Base-by-base conservation (phyloP, 2,329 filamentous ascomycete genomes). In the Hypoxylon sp. region DNA sequence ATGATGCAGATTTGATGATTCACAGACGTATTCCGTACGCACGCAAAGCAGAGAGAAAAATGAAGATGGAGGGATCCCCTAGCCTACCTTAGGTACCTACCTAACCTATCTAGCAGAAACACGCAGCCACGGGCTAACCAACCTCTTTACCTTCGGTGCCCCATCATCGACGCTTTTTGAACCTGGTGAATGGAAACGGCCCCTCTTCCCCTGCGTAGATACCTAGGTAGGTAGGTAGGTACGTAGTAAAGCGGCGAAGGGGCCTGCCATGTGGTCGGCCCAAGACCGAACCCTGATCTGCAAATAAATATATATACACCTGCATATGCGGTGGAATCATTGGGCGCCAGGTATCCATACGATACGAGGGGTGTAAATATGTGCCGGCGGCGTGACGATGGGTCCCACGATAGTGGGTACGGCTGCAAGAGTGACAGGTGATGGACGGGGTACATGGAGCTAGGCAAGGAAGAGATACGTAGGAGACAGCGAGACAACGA, bases 281-380 rank as follows among this genome's bases (percentile, higher is more conserved):
- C 48, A 28, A 47, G 48, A 54, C 50, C 56, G 64, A 67, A 67
- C 64, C 64, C 64, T 59, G 60, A 67, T 67, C 64, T 67, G 64
- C 60, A 67, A 61, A 67, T 64, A 67, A 66, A 64, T 67, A 64
- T 67, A 67, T 57, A 54, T 58, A 57, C 61, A 57, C 61, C 55
- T 64, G 54, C 41, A 47, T 43, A 47, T 59, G 53, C 57, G 46
- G 44, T 10, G 15, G 51, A 28, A 15, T 44, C 55, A 59, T 59
- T 62, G 54, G 57, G 57, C 49, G 52, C 57, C 32, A 37, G 59
- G 30, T 56, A 24, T 52, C 41, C 30, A 56, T 51, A 48, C 50
- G 20, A 55, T 13, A n/a, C 37, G 17, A 19, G 30, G 34, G 44
- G 46, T 20, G 19, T 11, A 8, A 47, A 37, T 32, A 2, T 19